Evolutionary conservation across 805 yeast genomes (phyloP), one percentile per base, ranked within the genome.

Genomic region (Saturnispora saitoi): DNA sequence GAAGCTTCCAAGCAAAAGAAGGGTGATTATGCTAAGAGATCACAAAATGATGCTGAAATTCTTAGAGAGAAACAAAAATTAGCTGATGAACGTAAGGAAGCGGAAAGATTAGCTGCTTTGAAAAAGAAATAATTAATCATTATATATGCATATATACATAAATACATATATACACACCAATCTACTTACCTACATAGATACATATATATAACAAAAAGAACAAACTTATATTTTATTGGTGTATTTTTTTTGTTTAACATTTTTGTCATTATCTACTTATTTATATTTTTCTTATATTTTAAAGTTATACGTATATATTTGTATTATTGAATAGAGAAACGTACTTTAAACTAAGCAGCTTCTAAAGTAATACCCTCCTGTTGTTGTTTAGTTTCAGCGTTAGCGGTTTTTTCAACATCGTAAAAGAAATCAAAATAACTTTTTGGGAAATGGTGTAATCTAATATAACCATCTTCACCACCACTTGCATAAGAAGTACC

Each of bases 401-500:
- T 70, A 56, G 86, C 87, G 47, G 90, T 83, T 68, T 83, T 81
- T 68, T 88, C 95, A 57, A 86, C 91, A 64, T 90, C 97, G 63
- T 86, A 90, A 64, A 82, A 81, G 71, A 93, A 93, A 56, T 93
- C 98, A 67, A 77, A 90, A 72, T 91, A 93, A 17, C 87, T 76
- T 70, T 88, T 87, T 64, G 90, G 97, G 70, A 89, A 93, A 59
- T 83, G 82, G 69, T 93, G 97, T 54, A 93, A 77, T 72, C 99
- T 87, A 54, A 93, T 85, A 62, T 80, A 87, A 68, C 99, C 99
- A 73, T 93, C 99, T 75, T 93, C 99, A 64, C 96, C 95, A 45
- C 99, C 99, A 51, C 95, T 83, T n/a, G 95, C 90, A 66, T 85
- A 93, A 43, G 91, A 83, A 31, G 84, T 78, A 49, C 98, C 99